Percentiles rank a stretch among this genome's conserved stretches.
These are phyloP conservation scores for Botrytis fragariae DNA, from an alignment of 2,329 filamentous ascomycete genomes.

Conservation along the genomic window DNA sequence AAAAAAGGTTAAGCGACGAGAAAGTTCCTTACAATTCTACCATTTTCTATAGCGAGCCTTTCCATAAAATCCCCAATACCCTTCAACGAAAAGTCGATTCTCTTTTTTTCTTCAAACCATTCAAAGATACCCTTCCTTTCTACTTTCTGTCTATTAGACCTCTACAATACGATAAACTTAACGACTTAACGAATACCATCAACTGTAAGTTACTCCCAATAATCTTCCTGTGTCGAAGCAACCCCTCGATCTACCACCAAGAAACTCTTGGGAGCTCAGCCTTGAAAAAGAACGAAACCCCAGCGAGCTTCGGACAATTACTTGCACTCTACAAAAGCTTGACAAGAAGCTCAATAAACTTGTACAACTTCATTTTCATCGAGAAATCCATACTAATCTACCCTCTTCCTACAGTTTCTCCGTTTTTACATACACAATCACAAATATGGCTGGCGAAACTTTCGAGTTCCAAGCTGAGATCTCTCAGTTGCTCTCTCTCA, in stretches of 20 bases:
- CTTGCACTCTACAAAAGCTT: too few species aligned
- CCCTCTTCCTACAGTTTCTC: background rate
- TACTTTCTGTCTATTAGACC: slow-evolving; percentile 15
- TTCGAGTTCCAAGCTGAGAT: slow-evolving; percentile 99
- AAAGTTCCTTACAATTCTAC: slow-evolving; percentile 21
- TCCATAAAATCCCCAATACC: slow-evolving; percentile 17
- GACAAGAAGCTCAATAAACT: background rate
- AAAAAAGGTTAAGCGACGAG: slow-evolving; percentile 11
- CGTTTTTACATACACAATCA: slow-evolving; percentile 35
- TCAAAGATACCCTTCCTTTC: slow-evolving; percentile 22
- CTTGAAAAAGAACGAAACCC: background rate
- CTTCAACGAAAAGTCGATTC: slow-evolving; percentile 12
- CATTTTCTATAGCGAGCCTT: slow-evolving; percentile 20
- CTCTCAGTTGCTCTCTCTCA: slow-evolving; percentile 98
- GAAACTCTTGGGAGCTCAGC: slow-evolving; percentile 1
- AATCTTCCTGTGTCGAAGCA: background rate
- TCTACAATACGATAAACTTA: slow-evolving; percentile 10
- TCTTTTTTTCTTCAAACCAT: slow-evolving; percentile 13
- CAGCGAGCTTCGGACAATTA: background rate
- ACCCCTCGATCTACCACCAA: background rate
- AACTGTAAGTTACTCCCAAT: slow-evolving; percentile 13
- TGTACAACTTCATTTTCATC: background rate
- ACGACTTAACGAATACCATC: slow-evolving; percentile 20
- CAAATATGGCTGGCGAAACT: slow-evolving; percentile 81
- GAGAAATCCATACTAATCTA: background rate